phyloP scores from a whole-genome alignment of 768 basidiomycete species.

The Infundibulicybe gibba region DNA sequence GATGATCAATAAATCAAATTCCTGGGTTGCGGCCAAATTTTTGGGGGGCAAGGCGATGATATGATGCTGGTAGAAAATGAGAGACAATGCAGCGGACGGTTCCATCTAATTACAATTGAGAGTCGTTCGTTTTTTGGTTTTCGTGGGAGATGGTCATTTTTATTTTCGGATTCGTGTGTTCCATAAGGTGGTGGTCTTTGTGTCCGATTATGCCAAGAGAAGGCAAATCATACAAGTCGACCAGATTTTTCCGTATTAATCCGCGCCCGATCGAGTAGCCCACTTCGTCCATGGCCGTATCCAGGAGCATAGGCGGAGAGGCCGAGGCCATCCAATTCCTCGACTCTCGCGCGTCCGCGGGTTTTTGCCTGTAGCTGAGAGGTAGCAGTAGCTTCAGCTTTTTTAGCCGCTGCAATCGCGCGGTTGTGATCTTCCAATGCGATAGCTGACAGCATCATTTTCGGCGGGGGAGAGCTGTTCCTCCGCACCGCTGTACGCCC shows the following conservation, averaged over 20 bases:
- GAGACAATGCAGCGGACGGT: conserved; percentile 7
- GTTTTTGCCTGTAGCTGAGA: conserved; percentile 26
- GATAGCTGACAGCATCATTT: conserved; percentile 35
- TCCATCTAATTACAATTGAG: conserved; percentile 7
- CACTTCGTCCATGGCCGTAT: conserved; percentile 62
- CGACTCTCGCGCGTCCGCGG: conserved; percentile 52
- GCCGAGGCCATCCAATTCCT: conserved; percentile 46
- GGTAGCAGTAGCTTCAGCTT: conserved; percentile 15
- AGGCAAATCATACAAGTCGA: conserved; percentile 9
- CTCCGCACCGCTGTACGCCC: conserved; percentile 50
- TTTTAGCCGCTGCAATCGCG: conserved; percentile 18
- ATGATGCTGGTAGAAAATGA: conserved; percentile 5
- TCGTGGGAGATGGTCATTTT: conserved; percentile 2
- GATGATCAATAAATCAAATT: no score
- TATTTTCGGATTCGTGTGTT: neutral
- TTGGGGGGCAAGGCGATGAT: conserved; percentile 23
- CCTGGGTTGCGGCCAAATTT: conserved; percentile 1
- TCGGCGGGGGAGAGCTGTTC: conserved; percentile 57
- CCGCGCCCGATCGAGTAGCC: conserved; percentile 45
- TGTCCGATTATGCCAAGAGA: conserved; percentile 2
- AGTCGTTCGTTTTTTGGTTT: conserved; percentile 2
- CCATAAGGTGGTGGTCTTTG: neutral
- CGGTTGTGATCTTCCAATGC: conserved; percentile 22
- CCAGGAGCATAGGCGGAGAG: conserved; percentile 51
- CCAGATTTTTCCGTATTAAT: conserved; percentile 1